Conservation (phyloP, 768 basidiomycete genomes). For the Trametes cingulata region DNA sequence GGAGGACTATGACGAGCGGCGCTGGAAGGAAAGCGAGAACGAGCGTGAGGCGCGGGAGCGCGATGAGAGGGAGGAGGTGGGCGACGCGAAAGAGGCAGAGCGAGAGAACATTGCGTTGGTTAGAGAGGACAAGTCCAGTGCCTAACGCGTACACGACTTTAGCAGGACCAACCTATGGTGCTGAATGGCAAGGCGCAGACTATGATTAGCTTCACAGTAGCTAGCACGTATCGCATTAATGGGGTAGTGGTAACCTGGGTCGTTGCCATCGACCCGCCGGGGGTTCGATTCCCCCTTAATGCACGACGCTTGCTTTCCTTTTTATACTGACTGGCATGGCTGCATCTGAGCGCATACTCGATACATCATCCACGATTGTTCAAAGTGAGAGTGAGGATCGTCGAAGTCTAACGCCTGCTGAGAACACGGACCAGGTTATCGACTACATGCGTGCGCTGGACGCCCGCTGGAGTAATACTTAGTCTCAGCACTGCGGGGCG, state of each 20-base stretch:
- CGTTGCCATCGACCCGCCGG: conserved; percentile 37
- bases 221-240: conserved; percentile 27
- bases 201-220: not conserved
- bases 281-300: conserved; percentile 23
- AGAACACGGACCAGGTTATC: no score
- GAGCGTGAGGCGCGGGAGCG: conserved; percentile 23
- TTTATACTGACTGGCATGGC: no score
- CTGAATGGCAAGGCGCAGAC: not conserved
- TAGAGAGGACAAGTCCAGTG: not conserved
- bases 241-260: conserved; percentile 40
- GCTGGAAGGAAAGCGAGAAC: conserved; percentile 31
- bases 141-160: not conserved
- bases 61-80: not conserved
- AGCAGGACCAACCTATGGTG: not conserved
- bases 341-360: no score
- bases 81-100: conserved; percentile 6
- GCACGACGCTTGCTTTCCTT: no score
- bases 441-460: no score
- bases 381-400: no score
- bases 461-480: no score
- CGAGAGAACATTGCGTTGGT: conserved; percentile 3
- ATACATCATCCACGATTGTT: no score
- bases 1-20: conserved; percentile 56
- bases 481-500: no score
- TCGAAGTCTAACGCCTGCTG: no score